Evolutionary conservation across 331 rosid genomes (phyloP).

Genomic region (Prunus yedoensis): DNA sequence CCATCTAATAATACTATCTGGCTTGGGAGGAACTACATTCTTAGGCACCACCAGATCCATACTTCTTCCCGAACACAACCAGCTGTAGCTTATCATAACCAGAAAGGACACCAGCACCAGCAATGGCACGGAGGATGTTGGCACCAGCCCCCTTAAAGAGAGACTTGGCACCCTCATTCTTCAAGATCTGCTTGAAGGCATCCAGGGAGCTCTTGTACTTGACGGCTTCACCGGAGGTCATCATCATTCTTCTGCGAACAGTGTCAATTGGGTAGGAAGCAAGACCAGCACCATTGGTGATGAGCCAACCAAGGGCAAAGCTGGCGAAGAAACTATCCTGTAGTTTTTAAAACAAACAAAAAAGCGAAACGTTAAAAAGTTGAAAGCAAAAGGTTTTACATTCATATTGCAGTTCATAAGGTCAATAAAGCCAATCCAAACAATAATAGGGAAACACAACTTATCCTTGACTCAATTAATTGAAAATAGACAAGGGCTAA

Average conservation of each 20-base stretch:
- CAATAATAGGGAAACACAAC: not conserved
- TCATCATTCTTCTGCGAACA: constrained; percentile 98
- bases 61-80: constrained; percentile 78
- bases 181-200: constrained; percentile 72
- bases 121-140: constrained; percentile 85
- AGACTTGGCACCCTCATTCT: constrained; percentile 90
- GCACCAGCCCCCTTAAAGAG: constrained; percentile 98
- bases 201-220: constrained; percentile 89
- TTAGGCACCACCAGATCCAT: constrained; percentile 81
- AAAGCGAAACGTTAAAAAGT: not conserved
- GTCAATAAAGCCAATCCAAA: not conserved
- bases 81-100: constrained; percentile 94
- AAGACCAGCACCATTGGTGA: constrained; percentile 93
- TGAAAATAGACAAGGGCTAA: not conserved
- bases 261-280: constrained; percentile 97
- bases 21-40: not conserved
- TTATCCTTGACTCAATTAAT: not conserved
- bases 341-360: not conserved
- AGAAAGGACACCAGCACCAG: constrained; percentile 97
- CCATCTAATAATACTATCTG: constrained; percentile 47
- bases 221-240: constrained; percentile 98
- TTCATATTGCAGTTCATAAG: not conserved
- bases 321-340: constrained; percentile 95
- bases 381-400: not conserved
- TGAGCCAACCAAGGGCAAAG: constrained; percentile 94